Percentiles rank a stretch among this genome's conserved stretches.
Conservation (phyloP, 108 stramenopile genomes). For the Pinguiococcus pyrenoidosus region DNA sequence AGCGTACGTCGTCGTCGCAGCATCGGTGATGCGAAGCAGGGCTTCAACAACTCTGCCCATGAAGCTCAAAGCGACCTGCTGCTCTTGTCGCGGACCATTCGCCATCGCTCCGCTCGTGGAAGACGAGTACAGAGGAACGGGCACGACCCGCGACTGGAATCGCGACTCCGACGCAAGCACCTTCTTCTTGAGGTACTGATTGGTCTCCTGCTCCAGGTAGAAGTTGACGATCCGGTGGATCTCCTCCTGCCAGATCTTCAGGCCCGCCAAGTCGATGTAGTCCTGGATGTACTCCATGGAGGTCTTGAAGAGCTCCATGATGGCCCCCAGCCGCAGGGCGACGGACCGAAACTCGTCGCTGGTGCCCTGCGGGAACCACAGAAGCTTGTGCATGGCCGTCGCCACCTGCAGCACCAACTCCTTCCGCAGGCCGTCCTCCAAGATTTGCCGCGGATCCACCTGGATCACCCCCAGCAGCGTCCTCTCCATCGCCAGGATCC, state of each 20-base stretch:
- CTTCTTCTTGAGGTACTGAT: conserved; percentile 45
- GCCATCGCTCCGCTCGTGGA: conserved; percentile 12
- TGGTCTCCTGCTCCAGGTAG: conserved; percentile 47
- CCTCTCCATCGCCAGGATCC: conserved; percentile 51
- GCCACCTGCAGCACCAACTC: conserved; percentile 43
- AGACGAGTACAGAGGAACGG: conserved; percentile 37
- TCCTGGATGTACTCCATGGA: conserved; percentile 50
- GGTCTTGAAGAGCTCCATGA: conserved; percentile 29
- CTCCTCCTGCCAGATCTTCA: conserved; percentile 50
- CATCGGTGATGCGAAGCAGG: conserved; percentile 36
- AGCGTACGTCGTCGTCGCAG: conserved; percentile 36
- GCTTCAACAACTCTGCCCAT: conserved; percentile 39
- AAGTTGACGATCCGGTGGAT: conserved; percentile 36
- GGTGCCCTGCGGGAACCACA: conserved; percentile 38
- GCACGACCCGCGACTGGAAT: conserved; percentile 36
- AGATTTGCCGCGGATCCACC: conserved; percentile 41
- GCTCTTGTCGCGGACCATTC: background rate
- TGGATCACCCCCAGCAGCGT: conserved; percentile 45
- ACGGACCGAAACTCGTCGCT: background rate
- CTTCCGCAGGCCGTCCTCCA: conserved; percentile 47
- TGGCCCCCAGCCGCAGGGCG: background rate
- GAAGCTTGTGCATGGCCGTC: conserved; percentile 25
- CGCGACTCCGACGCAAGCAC: conserved; percentile 32
- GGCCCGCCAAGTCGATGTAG: conserved; percentile 41
- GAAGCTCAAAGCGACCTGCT: conserved; percentile 29